These are phyloP conservation scores for Pleurostoma richardsiae DNA, from an alignment of 2,329 filamentous ascomycete genomes.

Conservation along the genomic window DNA sequence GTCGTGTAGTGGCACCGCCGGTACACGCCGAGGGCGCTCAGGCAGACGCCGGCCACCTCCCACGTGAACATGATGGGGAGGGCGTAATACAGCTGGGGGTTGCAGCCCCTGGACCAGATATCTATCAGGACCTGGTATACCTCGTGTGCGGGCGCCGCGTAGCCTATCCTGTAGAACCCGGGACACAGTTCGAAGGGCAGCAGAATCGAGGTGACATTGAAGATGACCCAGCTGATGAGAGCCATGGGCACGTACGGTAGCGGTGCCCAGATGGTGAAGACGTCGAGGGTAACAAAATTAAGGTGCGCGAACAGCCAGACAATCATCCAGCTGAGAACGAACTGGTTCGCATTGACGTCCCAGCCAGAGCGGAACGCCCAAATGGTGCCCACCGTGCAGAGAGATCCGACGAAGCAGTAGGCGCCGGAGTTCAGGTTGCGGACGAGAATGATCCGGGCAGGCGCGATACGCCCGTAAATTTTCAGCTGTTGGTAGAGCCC, in stretches of 20 bases:
- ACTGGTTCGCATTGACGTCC: conserved; percentile 31
- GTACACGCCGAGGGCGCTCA: conserved; percentile 20
- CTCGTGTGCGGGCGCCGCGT: conserved; percentile 32
- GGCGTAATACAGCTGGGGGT: conserved; percentile 28
- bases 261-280: conserved; percentile 33
- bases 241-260: conserved; percentile 35
- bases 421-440: conserved; percentile 25
- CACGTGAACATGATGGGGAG: conserved; percentile 36
- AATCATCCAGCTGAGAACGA: conserved; percentile 33
- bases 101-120: conserved; percentile 36
- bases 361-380: conserved; percentile 36
- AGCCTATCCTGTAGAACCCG: conserved; percentile 32
- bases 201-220: conserved; percentile 35
- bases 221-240: conserved; percentile 35
- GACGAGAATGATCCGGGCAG: conserved; percentile 22
- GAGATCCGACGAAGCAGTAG: conserved; percentile 33
- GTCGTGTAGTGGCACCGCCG: conserved; percentile 22
- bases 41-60: conserved; percentile 18
- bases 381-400: conserved; percentile 32
- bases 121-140: conserved; percentile 33
- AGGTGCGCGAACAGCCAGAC: conserved; percentile 37
- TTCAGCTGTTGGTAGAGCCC: conserved; percentile 30
- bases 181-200: conserved; percentile 35
- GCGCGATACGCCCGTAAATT: conserved; percentile 24
- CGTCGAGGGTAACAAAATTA: conserved; percentile 37